phyloP scores from a whole-genome alignment of 768 basidiomycete genomes.

The Termitomyces titanicus region DNA sequence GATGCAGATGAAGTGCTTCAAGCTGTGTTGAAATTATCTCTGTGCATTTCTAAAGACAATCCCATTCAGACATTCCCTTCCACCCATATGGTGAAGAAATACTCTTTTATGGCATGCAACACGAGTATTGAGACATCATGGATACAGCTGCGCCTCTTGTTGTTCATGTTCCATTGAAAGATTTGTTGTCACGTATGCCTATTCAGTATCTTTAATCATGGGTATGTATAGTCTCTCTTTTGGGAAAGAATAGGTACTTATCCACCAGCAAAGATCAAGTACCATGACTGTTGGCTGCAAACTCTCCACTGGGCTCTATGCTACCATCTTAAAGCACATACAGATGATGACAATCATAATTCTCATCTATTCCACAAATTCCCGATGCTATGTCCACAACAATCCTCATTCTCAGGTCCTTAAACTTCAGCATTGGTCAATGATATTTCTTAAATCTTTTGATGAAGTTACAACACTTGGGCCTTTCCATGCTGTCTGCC shows the following conservation, averaged over 20 bases:
- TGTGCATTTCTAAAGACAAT: background rate
- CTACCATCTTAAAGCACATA: background rate
- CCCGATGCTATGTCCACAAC: background rate
- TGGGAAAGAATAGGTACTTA: background rate
- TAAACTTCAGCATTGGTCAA: background rate
- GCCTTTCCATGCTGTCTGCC: background rate
- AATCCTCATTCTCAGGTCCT: background rate
- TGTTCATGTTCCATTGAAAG: conserved; percentile 2
- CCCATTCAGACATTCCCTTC: background rate
- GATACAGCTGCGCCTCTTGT: conserved; percentile 7
- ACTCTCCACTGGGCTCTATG: background rate
- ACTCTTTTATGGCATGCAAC: conserved; percentile 6
- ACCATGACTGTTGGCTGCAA: conserved; percentile 3
- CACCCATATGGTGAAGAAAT: conserved; percentile 1
- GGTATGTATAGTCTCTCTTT: background rate
- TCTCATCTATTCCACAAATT: background rate
- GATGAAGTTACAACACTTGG: too few species aligned
- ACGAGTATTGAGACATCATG: conserved; percentile 9
- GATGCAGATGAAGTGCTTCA: background rate
- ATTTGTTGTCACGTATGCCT: conserved; percentile 2
- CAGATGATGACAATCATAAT: background rate
- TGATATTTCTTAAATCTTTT: background rate
- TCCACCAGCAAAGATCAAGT: background rate
- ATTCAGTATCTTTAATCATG: background rate
- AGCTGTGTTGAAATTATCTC: background rate